Evolutionary conservation across 306 rosid genomes (phyloP).

Genomic region (Corylus americana): DNA sequence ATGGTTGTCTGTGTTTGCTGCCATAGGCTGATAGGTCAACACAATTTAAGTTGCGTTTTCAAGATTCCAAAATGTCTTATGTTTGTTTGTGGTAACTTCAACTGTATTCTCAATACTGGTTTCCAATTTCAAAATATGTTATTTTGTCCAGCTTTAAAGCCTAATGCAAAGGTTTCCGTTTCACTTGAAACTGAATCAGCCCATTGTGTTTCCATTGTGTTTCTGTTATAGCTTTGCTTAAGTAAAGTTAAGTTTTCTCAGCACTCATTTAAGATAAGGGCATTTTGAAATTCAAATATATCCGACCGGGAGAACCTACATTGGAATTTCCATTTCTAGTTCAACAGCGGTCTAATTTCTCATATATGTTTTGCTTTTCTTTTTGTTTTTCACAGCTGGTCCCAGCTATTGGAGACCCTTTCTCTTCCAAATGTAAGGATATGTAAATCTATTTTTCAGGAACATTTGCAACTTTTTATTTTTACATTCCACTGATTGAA

Average conservation of each 20-base stretch:
- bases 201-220: not conserved
- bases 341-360: not conserved
- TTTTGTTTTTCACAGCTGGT: conserved; percentile 67
- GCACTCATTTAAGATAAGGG: not conserved
- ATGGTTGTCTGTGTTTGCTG: not conserved
- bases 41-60: not conserved
- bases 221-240: not conserved
- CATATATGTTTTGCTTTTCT: conserved; percentile 19
- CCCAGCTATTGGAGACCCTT: conserved; percentile 92
- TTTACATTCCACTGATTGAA: conserved; percentile 7
- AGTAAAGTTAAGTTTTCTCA: not conserved
- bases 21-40: not conserved
- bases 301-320: not conserved
- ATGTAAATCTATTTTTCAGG: conserved; percentile 18
- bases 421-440: conserved; percentile 90
- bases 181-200: not conserved
- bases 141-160: not conserved
- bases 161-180: not conserved
- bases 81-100: not conserved
- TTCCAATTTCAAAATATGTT: not conserved
- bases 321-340: not conserved
- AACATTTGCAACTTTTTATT: conserved; percentile 1
- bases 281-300: not conserved
- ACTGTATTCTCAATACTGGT: not conserved
- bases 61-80: not conserved